A percentile compares a stretch with the other conserved stretches of the same genome.
Evolutionary conservation across 2,329 filamentous ascomycete genomes (phyloP).

Genomic region (Saccharata proteae): DNA sequence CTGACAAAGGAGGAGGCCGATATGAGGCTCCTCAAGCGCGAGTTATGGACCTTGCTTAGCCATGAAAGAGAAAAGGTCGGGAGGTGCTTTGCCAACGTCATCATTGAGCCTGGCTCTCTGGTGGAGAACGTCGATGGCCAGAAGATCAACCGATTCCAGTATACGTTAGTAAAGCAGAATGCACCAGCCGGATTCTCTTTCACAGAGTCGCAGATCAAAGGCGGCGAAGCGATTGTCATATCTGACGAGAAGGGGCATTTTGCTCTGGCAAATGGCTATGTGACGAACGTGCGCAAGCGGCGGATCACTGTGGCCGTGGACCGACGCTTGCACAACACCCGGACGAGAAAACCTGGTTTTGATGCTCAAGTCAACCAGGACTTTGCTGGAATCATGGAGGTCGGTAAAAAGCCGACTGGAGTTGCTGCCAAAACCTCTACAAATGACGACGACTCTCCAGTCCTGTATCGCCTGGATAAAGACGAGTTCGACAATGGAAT

Average conservation of each 20-base stretch:
- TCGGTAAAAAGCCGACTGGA: conserved; percentile 36
- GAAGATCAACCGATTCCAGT: conserved; percentile 86
- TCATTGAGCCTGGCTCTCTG: conserved; percentile 67
- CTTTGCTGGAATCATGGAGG: conserved; percentile 87
- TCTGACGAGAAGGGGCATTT: conserved; percentile 94
- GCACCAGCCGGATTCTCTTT: conserved; percentile 61
- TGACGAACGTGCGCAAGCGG: conserved; percentile 62
- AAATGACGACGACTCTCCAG: conserved; percentile 32
- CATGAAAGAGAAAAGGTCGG: conserved; percentile 76
- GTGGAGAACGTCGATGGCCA: conserved; percentile 55
- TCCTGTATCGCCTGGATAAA: conserved; percentile 81
- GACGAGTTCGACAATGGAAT: conserved; percentile 98
- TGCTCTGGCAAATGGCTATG: conserved; percentile 83
- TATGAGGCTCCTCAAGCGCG: conserved; percentile 71
- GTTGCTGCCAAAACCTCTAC: conserved; percentile 1
- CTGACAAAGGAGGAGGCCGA: conserved; percentile 92
- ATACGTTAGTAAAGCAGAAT: conserved; percentile 67
- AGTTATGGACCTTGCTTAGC: conserved; percentile 94
- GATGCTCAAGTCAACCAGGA: conserved; percentile 66
- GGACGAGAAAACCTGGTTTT: conserved; percentile 64
- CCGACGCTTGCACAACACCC: conserved; percentile 74
- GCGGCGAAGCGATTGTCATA: conserved; percentile 89
- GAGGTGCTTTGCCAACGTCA: conserved; percentile 77
- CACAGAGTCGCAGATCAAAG: conserved; percentile 72
- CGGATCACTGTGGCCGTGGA: conserved; percentile 84